Evolutionary conservation across 805 yeast genomes (phyloP), one percentile per base, ranked within the genome.

Genomic region (Saccharomycopsis malanga): DNA sequence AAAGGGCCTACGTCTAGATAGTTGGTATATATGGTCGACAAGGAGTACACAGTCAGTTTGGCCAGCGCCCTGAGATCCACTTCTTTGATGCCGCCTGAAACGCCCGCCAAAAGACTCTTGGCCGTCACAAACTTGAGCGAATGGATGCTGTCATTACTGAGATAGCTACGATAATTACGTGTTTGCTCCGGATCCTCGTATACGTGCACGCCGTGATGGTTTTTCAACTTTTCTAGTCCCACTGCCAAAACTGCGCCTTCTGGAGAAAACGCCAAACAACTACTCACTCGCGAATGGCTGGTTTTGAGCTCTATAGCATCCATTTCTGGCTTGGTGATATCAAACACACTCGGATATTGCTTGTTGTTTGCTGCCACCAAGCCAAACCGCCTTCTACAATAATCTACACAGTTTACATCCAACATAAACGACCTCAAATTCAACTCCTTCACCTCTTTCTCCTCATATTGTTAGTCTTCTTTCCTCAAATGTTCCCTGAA

Each of bases 1-100:
- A 42, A 50, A 20, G 51, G 52, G 12, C 52, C 54, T 24, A 42
- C 41, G 4, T 44, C 47, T 22, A 51, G 41, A 22, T 44, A 39
- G 10, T 48, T 34, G 14, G 46, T 37, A 24, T 36, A 49, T 12
- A 17, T 12, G 3, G 53, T 49, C 4, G 24, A 15, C 4, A 46
- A 15, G 4, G 43, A 37, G 20, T 15, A 41, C 15, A 40, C 29
- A 3, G 37, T 23, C 4, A 44, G 18, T n/a, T 18, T 36, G 3
- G 41, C 27, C 2, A 41, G 17, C 10, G 14, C 25, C 27, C 49
- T 10, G 4, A 45, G 21, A 27, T 49, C 53, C 12, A 49, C 21
- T 23, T 46, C 53, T 39, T 37, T 35, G 1, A 49, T 18, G 5
- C 53, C 53, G 23, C 14, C 15, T 9, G 17, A 17, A 1, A 44